These are phyloP conservation scores for Pleurotus platypus DNA, from an alignment of 768 basidiomycete genomes.

Conservation along the genomic window DNA sequence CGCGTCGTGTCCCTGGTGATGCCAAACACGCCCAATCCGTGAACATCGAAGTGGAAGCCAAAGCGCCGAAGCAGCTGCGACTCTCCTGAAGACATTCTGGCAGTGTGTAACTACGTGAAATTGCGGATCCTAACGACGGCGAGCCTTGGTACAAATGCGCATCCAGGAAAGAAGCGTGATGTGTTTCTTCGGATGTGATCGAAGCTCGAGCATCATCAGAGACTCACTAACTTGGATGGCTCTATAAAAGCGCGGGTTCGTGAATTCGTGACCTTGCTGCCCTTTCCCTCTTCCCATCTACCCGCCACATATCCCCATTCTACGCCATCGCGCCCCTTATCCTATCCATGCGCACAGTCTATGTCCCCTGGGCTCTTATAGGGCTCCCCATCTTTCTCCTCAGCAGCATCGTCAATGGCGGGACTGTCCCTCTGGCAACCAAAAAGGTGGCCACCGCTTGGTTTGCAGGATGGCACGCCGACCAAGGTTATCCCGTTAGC, in stretches of 20 bases:
- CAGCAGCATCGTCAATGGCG: neutral
- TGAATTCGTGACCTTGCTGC: neutral
- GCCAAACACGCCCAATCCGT: too few species aligned
- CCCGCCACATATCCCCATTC: too few species aligned
- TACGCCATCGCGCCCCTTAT: neutral
- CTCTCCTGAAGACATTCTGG: too few species aligned
- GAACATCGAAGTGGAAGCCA: too few species aligned
- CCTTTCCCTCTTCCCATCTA: neutral
- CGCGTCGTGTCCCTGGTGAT: too few species aligned
- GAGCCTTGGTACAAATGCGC: neutral
- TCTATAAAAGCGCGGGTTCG: neutral
- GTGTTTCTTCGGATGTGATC: neutral
- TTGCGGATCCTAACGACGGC: too few species aligned
- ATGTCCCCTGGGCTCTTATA: neutral
- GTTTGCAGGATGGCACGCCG: conserved; percentile 68
- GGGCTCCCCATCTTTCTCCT: conserved; percentile 1
- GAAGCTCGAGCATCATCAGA: neutral
- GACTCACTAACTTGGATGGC: neutral
- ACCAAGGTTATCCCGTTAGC: conserved; percentile 39
- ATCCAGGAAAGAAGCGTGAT: neutral
- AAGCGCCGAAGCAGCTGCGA: too few species aligned
- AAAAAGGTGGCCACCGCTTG: conserved; percentile 45
- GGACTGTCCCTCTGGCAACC: neutral
- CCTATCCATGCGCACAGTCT: neutral
- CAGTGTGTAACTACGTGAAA: too few species aligned